Base-by-base conservation (phyloP, 2,329 filamentous ascomycete species). In the Rhynchosporium secalis region DNA sequence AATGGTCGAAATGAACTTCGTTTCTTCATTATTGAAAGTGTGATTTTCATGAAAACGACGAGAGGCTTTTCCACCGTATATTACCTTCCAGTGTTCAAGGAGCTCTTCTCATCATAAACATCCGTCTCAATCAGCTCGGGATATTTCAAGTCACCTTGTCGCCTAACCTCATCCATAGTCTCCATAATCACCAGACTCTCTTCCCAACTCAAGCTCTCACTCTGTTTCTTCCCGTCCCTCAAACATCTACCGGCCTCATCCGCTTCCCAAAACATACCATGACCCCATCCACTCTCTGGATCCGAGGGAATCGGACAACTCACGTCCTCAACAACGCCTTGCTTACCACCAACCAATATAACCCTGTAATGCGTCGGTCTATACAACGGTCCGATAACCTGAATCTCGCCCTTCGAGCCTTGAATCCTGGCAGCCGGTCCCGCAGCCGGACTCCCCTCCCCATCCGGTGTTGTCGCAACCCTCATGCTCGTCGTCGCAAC, bases 191-290 rank as follows among this genome's bases (percentile, higher is more conserved):
- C 76, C 59, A 89, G 76, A 69, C 85, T 88, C 78, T 90, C 88
- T 61, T 83, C 80, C 78, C 81, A 80, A 28, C 79, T 78, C 73
- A 88, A 75, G 3, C 76, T 77, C 65, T 83, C 80, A 64, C 86
- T 86, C 75, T 90, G 83, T 65, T 84, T 77, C 71, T 83, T 82
- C 6, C 86, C 85, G 73, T 88, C 86, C 62, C 83, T 77, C 56
- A 90, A 70, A 64, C 86, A 87, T 55, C 83, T 79, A 13, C 83
- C 87, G 58, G 81, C 85, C 76, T 88, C 87, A 73, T 89, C 87
- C 1, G 87, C 87, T 72, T 89, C 86, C 84, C 85, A 90, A 72
- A 85, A 88, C 86, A 89, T 88, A 1, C 86, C 86, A 60, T 85
- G 83, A 0, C 86, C 86, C 69, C 80, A 72, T 1, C 66, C 63